phyloP scores from a whole-genome alignment of 2,329 filamentous ascomycete genomes.

The Aspergillus sp. region DNA sequence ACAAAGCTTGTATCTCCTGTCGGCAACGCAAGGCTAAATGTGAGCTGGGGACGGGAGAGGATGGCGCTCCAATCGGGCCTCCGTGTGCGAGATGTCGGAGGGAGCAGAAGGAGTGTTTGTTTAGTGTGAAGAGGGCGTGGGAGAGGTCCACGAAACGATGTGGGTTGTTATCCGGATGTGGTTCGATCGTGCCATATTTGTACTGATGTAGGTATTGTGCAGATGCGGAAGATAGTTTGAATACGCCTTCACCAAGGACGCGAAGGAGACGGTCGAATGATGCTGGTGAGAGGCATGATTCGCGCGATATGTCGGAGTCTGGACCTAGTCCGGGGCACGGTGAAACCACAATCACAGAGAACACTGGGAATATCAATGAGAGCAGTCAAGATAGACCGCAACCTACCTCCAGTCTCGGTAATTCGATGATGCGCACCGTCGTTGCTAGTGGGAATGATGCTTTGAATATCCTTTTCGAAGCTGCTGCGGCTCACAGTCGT shows the following conservation, averaged over 20 bases:
- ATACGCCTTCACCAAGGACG: neutral
- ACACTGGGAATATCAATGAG: conserved; percentile 4
- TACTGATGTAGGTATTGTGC: no score
- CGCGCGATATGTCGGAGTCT: neutral
- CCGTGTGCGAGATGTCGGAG: conserved; percentile 46
- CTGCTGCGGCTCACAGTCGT: conserved; percentile 35
- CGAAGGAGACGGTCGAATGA: conserved; percentile 6
- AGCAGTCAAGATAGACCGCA: conserved; percentile 13
- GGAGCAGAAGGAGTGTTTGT: conserved; percentile 46
- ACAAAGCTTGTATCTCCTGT: conserved; percentile 50
- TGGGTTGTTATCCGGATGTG: conserved; percentile 7
- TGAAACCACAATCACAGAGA: neutral
- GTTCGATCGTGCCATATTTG: no score
- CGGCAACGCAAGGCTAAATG: conserved; percentile 49
- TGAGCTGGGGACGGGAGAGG: conserved; percentile 37
- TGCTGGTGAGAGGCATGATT: conserved; percentile 1
- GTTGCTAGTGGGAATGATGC: conserved; percentile 51
- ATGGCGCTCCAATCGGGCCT: conserved; percentile 32
- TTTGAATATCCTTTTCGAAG: conserved; percentile 47
- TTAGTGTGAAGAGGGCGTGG: conserved; percentile 38
- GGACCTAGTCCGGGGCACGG: conserved; percentile 1
- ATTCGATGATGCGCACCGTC: conserved; percentile 38
- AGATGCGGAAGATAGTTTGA: conserved; percentile 9
- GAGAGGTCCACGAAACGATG: conserved; percentile 31
- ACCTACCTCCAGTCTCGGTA: conserved; percentile 26